These are phyloP conservation scores for Mycothermus thermophilus DNA, from an alignment of 495 filamentous ascomycete species.

Conservation along the genomic window DNA sequence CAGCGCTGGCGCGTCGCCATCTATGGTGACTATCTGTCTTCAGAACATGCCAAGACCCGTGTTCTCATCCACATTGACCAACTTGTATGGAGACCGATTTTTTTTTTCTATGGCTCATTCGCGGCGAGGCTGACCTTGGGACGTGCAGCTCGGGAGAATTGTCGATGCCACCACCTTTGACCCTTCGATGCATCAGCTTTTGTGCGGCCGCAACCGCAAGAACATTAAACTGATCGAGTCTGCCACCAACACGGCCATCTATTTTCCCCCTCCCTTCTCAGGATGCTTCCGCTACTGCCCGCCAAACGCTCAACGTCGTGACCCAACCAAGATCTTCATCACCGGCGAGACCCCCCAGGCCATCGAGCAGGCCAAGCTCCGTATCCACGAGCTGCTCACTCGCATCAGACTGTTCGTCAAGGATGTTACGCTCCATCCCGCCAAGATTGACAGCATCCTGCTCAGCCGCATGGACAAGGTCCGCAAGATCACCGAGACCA, in stretches of 20 bases:
- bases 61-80: slow-evolving; percentile 95
- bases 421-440: slow-evolving; percentile 67
- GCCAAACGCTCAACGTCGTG: slow-evolving; percentile 58
- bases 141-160: slow-evolving; percentile 60
- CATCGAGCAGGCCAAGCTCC: slow-evolving; percentile 76
- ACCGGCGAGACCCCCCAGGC: slow-evolving; percentile 70
- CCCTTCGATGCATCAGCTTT: slow-evolving; percentile 70
- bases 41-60: slow-evolving; percentile 91
- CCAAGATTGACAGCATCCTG: slow-evolving; percentile 88
- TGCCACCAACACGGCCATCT: slow-evolving; percentile 84
- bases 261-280: slow-evolving; percentile 90
- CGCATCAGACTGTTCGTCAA: slow-evolving; percentile 79
- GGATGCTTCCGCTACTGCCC: slow-evolving; percentile 79
- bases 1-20: slow-evolving; percentile 81
- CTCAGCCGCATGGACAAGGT: slow-evolving; percentile 89
- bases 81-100: slow-evolving; percentile 48
- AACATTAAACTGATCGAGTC: slow-evolving; percentile 97
- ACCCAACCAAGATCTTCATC: slow-evolving; percentile 83
- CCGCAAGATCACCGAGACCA: slow-evolving; percentile 91
- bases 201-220: slow-evolving; percentile 83
- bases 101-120: slow-evolving; percentile 1
- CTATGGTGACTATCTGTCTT: slow-evolving; percentile 88
- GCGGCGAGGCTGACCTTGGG: slow-evolving; percentile 10
- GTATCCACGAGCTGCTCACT: slow-evolving; percentile 64
- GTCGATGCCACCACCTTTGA: slow-evolving; percentile 76